Evolutionary conservation across 768 basidiomycete species (phyloP).

Genomic region (Infundibulicybe gibba): DNA sequence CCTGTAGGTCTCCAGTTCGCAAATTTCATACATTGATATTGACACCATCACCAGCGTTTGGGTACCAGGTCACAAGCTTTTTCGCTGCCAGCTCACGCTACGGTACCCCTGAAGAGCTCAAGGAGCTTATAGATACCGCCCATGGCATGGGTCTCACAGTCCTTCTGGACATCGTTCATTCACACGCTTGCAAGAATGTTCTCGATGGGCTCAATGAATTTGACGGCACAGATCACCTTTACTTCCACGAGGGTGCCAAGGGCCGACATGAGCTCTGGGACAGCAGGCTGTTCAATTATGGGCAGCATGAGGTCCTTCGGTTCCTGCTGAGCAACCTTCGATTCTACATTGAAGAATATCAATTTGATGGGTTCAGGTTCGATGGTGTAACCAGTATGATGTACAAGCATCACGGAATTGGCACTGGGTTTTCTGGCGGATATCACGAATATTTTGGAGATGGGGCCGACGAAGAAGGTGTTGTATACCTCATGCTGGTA

Average conservation of each 20-base stretch:
- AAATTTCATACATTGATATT: constrained; percentile 4
- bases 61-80: constrained; percentile 97
- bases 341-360: constrained; percentile 93
- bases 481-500: constrained; percentile 97
- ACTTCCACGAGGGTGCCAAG: constrained; percentile 92
- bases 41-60: constrained; percentile 67
- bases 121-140: constrained; percentile 92
- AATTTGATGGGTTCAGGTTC: constrained; percentile 97
- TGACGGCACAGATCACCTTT: constrained; percentile 95
- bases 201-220: constrained; percentile 94
- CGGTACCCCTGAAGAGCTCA: constrained; percentile 93
- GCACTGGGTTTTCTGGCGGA: constrained; percentile 94
- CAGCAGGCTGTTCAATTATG: constrained; percentile 96
- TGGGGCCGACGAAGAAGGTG: constrained; percentile 79
- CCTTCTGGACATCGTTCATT: constrained; percentile 95
- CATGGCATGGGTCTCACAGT: constrained; percentile 92
- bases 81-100: constrained; percentile 97
- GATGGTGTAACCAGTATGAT: constrained; percentile 99
- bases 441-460: constrained; percentile 98
- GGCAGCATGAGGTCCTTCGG: constrained; percentile 87
- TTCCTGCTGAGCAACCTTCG: constrained; percentile 95
- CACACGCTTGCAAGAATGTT: constrained; percentile 97
- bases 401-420: constrained; percentile 98
- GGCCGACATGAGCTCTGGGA: constrained; percentile 98
- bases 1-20: constrained; percentile 54